Percentiles rank a stretch among this genome's conserved stretches.
phyloP scores from a whole-genome alignment of 805 yeast genomes.

The Wickerhamiella kurtzmanii region DNA sequence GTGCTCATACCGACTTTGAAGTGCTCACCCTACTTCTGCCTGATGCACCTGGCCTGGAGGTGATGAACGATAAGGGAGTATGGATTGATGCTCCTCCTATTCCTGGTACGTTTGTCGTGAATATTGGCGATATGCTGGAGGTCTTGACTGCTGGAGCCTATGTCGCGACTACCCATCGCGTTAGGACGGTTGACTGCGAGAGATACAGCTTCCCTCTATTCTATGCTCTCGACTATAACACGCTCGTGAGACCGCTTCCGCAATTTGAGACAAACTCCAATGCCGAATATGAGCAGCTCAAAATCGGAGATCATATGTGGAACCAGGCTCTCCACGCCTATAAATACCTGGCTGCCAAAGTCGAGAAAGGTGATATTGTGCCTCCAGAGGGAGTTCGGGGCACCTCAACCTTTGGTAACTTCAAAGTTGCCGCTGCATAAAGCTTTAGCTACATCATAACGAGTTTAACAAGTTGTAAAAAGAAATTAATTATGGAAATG shows the following conservation, averaged over 20 bases:
- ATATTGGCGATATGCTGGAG: constrained; percentile 49
- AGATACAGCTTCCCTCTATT: constrained; percentile 20
- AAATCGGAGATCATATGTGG: constrained; percentile 10
- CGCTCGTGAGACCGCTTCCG: constrained; percentile 7
- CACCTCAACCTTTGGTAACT: not conserved
- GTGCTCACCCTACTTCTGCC: constrained; percentile 38
- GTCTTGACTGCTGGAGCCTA: constrained; percentile 46
- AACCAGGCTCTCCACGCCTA: constrained; percentile 7
- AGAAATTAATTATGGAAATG: too few species aligned
- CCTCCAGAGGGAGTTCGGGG: not conserved
- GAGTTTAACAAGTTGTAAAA: too few species aligned
- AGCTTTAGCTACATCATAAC: too few species aligned
- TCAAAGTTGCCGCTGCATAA: not conserved
- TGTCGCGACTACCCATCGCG: constrained; percentile 46
- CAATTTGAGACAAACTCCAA: constrained; percentile 3
- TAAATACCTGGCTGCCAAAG: constrained; percentile 6
- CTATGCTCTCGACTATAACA: constrained; percentile 6
- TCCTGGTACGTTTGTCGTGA: constrained; percentile 38
- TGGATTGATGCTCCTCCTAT: constrained; percentile 45
- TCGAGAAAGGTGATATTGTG: not conserved
- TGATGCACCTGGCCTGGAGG: constrained; percentile 39
- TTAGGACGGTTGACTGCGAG: constrained; percentile 31
- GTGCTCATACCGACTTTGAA: constrained; percentile 50
- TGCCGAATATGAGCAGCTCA: not conserved
- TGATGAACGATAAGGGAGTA: constrained; percentile 39